Percentiles rank a stretch among this genome's conserved stretches.
phyloP scores from a whole-genome alignment of 805 yeast species.

The Saturnispora dispora region DNA sequence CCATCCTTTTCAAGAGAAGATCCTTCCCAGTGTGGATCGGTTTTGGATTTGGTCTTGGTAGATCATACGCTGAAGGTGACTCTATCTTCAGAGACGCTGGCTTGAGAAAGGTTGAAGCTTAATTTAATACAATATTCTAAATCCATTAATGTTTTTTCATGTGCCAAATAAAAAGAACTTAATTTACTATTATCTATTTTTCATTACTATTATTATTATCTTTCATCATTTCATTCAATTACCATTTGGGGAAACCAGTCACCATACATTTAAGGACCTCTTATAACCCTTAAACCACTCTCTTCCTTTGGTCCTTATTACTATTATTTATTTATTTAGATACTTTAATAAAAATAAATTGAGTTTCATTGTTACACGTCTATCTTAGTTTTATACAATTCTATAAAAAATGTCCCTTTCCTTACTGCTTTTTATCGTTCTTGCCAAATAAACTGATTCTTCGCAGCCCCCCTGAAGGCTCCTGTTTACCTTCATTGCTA shows the following conservation, averaged over 20 bases:
- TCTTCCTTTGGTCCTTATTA: neutral
- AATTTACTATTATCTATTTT: neutral
- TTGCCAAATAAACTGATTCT: slow-evolving; percentile 26
- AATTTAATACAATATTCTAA: slow-evolving; percentile 10
- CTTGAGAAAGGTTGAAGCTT: slow-evolving; percentile 64
- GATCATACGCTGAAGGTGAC: slow-evolving; percentile 98
- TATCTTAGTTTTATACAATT: neutral
- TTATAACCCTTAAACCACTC: neutral
- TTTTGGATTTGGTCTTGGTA: slow-evolving; percentile 93
- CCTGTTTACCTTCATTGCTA: slow-evolving; percentile 5
- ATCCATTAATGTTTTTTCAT: slow-evolving; percentile 1
- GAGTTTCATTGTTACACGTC: neutral
- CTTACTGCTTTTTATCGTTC: slow-evolving; percentile 16
- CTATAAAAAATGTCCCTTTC: neutral
- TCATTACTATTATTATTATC: neutral
- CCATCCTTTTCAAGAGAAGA: slow-evolving; percentile 83
- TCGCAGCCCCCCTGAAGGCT: slow-evolving; percentile 22
- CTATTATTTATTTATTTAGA: neutral
- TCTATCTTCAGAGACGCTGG: slow-evolving; percentile 88
- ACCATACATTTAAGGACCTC: neutral
- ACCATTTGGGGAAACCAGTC: neutral
- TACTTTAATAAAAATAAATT: neutral
- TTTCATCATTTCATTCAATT: neutral
- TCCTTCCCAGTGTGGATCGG: slow-evolving; percentile 98
- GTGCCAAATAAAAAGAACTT: neutral